These are phyloP conservation scores for Metarhizium guizhouense DNA, from an alignment of 2,329 filamentous ascomycete genomes.

Conservation along the genomic window DNA sequence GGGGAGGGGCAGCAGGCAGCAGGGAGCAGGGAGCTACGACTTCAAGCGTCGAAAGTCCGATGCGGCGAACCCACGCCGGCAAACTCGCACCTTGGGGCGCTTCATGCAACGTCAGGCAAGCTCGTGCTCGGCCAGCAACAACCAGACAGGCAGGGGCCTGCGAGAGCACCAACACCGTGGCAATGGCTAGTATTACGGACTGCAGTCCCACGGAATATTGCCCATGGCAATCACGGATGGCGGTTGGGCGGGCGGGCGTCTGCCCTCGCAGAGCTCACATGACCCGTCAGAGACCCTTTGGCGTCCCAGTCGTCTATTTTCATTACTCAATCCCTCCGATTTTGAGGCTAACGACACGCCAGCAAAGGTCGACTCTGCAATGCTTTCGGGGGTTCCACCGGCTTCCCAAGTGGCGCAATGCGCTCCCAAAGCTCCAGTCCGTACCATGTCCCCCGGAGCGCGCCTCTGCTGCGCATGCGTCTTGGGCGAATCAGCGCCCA, in stretches of 20 bases:
- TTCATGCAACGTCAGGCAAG: background rate
- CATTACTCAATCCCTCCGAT: conserved; percentile 10
- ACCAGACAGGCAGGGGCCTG: no score
- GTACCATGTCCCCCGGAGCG: background rate
- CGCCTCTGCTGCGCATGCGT: background rate
- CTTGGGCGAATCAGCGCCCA: background rate
- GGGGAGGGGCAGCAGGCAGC: background rate
- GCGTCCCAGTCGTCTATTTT: conserved; percentile 6
- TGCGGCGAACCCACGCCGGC: background rate
- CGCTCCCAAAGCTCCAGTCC: background rate
- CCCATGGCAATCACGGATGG: background rate
- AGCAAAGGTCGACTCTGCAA: conserved; percentile 2
- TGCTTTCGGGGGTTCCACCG: conserved; percentile 1
- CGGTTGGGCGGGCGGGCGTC: background rate
- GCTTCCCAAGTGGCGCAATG: background rate
- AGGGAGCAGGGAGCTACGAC: background rate
- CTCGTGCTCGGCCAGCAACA: no score
- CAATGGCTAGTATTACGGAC: no score
- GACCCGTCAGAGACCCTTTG: conserved; percentile 3
- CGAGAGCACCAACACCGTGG: no score
- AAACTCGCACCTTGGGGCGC: background rate
- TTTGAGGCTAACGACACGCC: conserved; percentile 4
- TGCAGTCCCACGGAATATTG: no score
- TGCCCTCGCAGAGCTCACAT: conserved; percentile 7
- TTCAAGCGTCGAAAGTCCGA: background rate